phyloP scores from a whole-genome alignment of 139 green algal genomes.

The Chara braunii region DNA sequence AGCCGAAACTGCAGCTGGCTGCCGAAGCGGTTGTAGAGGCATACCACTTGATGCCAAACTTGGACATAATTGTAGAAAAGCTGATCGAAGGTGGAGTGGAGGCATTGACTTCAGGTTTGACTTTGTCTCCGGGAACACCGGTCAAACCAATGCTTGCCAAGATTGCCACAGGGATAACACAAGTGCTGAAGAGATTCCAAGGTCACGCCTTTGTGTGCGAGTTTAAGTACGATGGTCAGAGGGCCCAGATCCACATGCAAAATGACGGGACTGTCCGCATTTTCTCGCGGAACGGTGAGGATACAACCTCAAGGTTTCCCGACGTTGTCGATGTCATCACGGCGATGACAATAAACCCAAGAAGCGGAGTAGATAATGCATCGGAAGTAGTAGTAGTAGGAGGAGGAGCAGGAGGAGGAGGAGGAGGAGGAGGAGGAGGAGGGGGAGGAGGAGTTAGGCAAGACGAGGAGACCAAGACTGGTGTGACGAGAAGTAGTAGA shows the following conservation, averaged over 20 bases:
- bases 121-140: constrained; percentile 41
- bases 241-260: constrained; percentile 79
- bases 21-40: constrained; percentile 48
- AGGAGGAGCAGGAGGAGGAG: too few relatives aligned
- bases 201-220: constrained; percentile 43
- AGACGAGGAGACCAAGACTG: too few relatives aligned
- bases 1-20: constrained; percentile 26
- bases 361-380: not conserved
- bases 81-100: constrained; percentile 55
- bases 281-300: constrained; percentile 78
- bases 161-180: constrained; percentile 51
- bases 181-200: constrained; percentile 54
- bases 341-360: not conserved
- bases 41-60: constrained; percentile 72
- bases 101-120: constrained; percentile 5
- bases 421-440: too few relatives aligned
- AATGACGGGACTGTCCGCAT: constrained; percentile 50
- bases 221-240: constrained; percentile 66
- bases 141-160: constrained; percentile 86
- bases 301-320: constrained; percentile 56
- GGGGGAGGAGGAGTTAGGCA: too few relatives aligned
- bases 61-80: constrained; percentile 52
- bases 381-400: not conserved
- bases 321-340: constrained; percentile 52
- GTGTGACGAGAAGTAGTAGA: not conserved